Evolutionary conservation across 805 yeast species (phyloP).

Genomic region (Diddensiella transvaalensis): DNA sequence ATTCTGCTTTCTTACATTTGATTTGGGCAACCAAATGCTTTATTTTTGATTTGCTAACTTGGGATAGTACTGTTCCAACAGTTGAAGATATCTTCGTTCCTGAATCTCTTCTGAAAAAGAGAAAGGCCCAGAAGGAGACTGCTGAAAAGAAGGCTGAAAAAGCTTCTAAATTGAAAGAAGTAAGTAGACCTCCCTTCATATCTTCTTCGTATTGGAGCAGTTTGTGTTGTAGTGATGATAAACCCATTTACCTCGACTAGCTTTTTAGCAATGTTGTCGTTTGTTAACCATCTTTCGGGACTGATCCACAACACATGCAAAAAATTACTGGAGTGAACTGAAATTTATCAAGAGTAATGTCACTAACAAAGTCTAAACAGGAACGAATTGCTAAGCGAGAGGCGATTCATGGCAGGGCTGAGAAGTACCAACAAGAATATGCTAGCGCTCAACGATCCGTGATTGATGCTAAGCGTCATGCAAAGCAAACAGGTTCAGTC

Average conservation of each 20-base stretch:
- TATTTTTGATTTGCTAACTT: not conserved
- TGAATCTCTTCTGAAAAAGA: slow-evolving; percentile 56
- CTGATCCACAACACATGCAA: slow-evolving; percentile 40
- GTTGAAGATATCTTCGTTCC: slow-evolving; percentile 38
- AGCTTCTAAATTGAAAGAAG: slow-evolving; percentile 20
- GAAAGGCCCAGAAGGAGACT: slow-evolving; percentile 49
- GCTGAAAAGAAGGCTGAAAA: slow-evolving; percentile 41
- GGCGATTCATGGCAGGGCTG: slow-evolving; percentile 86
- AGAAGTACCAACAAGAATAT: slow-evolving; percentile 94
- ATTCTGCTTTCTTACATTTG: slow-evolving; percentile 1
- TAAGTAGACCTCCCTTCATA: slow-evolving; percentile 7
- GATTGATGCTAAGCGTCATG: slow-evolving; percentile 82
- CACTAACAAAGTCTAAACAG: too few relatives aligned
- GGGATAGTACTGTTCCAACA: slow-evolving; percentile 47
- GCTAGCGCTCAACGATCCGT: slow-evolving; percentile 83
- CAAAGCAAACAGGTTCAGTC: slow-evolving; percentile 90
- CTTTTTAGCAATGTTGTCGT: slow-evolving; percentile 61
- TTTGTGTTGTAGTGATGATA: slow-evolving; percentile 42
- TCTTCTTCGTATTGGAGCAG: too few relatives aligned
- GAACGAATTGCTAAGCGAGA: slow-evolving; percentile 30
- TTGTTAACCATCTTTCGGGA: slow-evolving; percentile 85
- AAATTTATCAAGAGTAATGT: too few relatives aligned
- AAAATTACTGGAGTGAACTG: slow-evolving; percentile 5
- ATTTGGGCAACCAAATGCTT: slow-evolving; percentile 8
- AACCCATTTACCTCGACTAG: slow-evolving; percentile 58